Base-by-base conservation (phyloP, 441 rosid species). In the Rhodomyrtus psidioides region DNA sequence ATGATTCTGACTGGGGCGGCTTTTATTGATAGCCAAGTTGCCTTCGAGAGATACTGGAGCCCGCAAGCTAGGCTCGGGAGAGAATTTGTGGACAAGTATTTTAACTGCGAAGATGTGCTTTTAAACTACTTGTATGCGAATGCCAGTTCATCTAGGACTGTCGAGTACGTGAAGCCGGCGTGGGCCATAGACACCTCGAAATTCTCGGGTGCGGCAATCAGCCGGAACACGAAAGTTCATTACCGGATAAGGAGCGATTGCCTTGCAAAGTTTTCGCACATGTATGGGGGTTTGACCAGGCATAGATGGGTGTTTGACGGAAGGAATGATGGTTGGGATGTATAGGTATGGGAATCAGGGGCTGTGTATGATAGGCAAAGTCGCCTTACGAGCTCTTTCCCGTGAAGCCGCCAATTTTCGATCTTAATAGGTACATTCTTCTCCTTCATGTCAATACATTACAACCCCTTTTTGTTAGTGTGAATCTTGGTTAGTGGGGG, bases 1-100 rank as follows among this genome's bases (percentile, higher is more conserved):
- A 90, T 97, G 96, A 93, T 97, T 83, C 95, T 97, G n/a, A 97
- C 99, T 0, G 99, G 99, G 27, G 99, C 99, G 74, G 99, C 99
- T 42, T 97, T 96, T 86, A 88, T 97, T 12, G 98, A 97, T 84
- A 87, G 81, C 23, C 88, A 88, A 56, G 42, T 94, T 17, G 98
- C 99, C 17, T 97, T 96, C 74, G 83, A 84, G 54, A 86, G 90
- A 90, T 97, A 96, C 84, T 92, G 97, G 92, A 88, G 97, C 1
- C 89, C 92, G 9, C 87, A 88, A 83, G 99, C 95, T 1, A 91
- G 87, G 88, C 89, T 87, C 0, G 99, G 99, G 65, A 91, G 98
- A 85, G 94, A 91, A 59, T 28, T 94, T 19, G 99, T 97, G 81
- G 95, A 96, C 84, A 56, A 90, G 58, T 86, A 82, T 81, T 97